Conservation (phyloP, 176 grass and related monocot species). For the Hordeum marinum region DNA sequence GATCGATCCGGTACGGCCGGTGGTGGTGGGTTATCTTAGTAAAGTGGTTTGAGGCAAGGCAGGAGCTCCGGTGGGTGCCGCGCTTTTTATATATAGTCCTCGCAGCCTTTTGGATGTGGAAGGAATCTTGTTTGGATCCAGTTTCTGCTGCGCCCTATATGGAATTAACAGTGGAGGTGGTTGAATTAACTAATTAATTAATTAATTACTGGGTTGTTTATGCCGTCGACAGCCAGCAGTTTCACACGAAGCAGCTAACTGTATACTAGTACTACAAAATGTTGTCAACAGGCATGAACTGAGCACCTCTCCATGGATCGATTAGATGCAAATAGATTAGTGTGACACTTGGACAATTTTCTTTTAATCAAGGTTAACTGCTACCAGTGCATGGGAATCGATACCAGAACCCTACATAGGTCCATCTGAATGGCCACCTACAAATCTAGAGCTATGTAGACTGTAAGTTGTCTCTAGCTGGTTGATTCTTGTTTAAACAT, state of each 20-base stretch:
- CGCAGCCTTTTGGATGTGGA: neutral
- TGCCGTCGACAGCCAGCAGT: neutral
- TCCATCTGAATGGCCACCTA: neutral
- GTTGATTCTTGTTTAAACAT: neutral
- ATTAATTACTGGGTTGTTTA: neutral
- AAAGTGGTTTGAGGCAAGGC: neutral
- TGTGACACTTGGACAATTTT: neutral
- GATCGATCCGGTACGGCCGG: neutral
- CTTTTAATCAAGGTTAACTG: neutral
- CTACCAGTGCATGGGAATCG: neutral
- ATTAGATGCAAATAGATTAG: neutral
- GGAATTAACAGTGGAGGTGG: neutral
- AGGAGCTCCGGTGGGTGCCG: neutral
- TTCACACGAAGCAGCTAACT: conserved; percentile 1
- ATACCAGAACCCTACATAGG: neutral
- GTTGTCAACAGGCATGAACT: neutral
- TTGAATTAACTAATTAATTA: neutral
- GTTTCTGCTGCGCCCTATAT: neutral
- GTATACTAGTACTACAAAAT: neutral
- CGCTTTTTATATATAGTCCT: neutral
- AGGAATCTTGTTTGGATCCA: neutral
- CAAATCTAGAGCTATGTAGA: neutral
- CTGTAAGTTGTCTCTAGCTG: no score
- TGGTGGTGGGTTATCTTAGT: neutral
- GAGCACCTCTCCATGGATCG: neutral